Base-by-base conservation (phyloP, 164 flowering plant genomes). In the Protea cynaroides region DNA sequence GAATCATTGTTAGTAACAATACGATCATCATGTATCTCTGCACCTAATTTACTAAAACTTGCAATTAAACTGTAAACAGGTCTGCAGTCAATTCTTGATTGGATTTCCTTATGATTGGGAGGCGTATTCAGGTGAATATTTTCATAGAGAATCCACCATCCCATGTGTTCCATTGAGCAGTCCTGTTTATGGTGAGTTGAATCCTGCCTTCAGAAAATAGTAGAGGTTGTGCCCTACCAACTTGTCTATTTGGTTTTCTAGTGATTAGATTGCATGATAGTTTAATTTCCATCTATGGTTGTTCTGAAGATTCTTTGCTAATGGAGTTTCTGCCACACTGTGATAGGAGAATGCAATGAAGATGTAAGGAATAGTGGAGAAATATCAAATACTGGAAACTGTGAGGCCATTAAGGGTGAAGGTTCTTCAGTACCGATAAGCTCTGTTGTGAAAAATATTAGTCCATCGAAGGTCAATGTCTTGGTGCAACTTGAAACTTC, bases 101-200 rank as follows among this genome's bases (percentile, higher is more conserved):
- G 89, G 89, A 2, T 85, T 85, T 69, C 87, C 87, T 66, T 59
- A 57, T 36, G 7, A 70, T 68, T 85, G 89, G 89, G 79, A 80
- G 71, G 72, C 62, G 19, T 74, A 44, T 72, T 77, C 77, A 56
- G 62, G 54, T 57, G 69, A 69, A 34, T 70, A 38, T 61, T 57
- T 72, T 13, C 66, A 10, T 43, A 62, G 34, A 70, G 81, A 65
- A n/a, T 38, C 57, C 29, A 8, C 47, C 24, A 22, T 11, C 23
- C 19, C 56, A n/a, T 12, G 38, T 65, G 52, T 57, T 64, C 21
- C 60, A 58, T 24, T 17, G 23, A 51, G 40, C 56, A 37, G 21
- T 37, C 40, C 25, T 57, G 37, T 38, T 60, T 29, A 24, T 19
- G 50, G 44, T 54, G 25, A 68, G 63, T 40, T 57, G 17, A 53